These are phyloP conservation scores for Auricularia auricula-judae DNA, from an alignment of 768 basidiomycete species.

Conservation along the genomic window DNA sequence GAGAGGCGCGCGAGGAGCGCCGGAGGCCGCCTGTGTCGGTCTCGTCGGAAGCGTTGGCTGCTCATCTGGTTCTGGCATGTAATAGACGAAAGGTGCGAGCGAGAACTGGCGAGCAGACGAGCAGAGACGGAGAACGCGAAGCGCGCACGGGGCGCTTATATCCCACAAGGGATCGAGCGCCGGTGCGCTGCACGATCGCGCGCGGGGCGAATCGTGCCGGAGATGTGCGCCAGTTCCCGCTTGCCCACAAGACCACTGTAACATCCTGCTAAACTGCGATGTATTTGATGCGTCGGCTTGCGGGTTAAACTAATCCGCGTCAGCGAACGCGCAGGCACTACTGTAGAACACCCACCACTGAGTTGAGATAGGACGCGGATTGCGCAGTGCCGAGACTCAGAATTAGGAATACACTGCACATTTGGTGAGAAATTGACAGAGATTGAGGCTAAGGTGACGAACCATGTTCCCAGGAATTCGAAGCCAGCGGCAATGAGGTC, in stretches of 20 bases:
- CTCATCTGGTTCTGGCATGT: too few relatives aligned
- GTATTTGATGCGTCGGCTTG: neutral
- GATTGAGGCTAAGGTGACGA: neutral
- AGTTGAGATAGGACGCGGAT: neutral
- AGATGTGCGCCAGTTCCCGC: neutral
- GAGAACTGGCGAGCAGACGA: too few relatives aligned
- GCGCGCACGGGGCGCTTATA: too few relatives aligned
- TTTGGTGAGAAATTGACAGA: neutral
- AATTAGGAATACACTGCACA: neutral
- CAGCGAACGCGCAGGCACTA: neutral
- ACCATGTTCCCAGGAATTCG: neutral
- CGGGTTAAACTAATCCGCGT: neutral
- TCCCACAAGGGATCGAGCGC: too few relatives aligned
- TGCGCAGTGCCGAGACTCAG: neutral
- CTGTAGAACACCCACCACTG: neutral
- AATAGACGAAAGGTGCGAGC: too few relatives aligned
- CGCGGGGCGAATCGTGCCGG: too few relatives aligned
- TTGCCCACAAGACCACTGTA: slow-evolving; percentile 3
- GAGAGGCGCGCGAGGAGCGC: too few relatives aligned
- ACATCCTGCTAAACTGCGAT: neutral
- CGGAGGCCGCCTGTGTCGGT: too few relatives aligned
- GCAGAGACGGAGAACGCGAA: too few relatives aligned
- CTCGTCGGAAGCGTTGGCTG: too few relatives aligned
- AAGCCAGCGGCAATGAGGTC: neutral
- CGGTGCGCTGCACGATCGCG: too few relatives aligned